Evolutionary conservation across 768 basidiomycete genomes (phyloP), one percentile per base, ranked within the genome.

Genomic region (Botryobasidium botryosum): DNA sequence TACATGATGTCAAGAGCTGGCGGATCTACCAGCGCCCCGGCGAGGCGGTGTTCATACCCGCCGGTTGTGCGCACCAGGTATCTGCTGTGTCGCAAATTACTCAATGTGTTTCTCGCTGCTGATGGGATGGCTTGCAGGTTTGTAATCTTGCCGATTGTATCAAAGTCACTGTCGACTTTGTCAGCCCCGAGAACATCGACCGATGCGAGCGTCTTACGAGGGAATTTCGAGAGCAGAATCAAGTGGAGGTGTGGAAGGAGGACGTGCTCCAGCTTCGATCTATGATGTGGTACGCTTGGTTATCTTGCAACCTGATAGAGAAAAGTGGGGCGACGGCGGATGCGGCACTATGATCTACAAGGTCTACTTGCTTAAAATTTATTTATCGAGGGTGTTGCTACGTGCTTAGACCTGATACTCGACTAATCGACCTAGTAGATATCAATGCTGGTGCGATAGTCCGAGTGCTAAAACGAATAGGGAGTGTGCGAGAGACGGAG

Each of bases 271-370:
- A 91, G 63, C 67, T 94, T 50, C 70, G 80, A 47, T 83, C 79
- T 46, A 88, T 88, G 76, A 79, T 94, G 74, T 88, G 87, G 81
- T 91, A 83, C 55, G 79, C 83, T 27, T 90, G 86, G 86, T 62
- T 82, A 53, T 79, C 79, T 39, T 79, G 79, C 49, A 28, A 37
- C 6, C 32, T 13, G 12, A 10, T 39, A 10, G 37, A 39, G n/a
- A n/a, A n/a, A n/a, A n/a, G n/a, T n/a, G n/a, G n/a, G n/a, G n/a
- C n/a, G n/a, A n/a, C n/a, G n/a, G n/a, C n/a, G n/a, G n/a, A n/a
- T n/a, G n/a, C n/a, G n/a, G n/a, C n/a, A n/a, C n/a, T n/a, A n/a
- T n/a, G n/a, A n/a, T n/a, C n/a, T n/a, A n/a, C n/a, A n/a, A n/a
- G n/a, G n/a, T n/a, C n/a, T n/a, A n/a, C n/a, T n/a, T n/a, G n/a